A percentile compares a stretch with the other conserved stretches of the same genome.
Evolutionary conservation across 75 land plant species (phyloP).

Genomic region (Sequoia sempervirens): DNA sequence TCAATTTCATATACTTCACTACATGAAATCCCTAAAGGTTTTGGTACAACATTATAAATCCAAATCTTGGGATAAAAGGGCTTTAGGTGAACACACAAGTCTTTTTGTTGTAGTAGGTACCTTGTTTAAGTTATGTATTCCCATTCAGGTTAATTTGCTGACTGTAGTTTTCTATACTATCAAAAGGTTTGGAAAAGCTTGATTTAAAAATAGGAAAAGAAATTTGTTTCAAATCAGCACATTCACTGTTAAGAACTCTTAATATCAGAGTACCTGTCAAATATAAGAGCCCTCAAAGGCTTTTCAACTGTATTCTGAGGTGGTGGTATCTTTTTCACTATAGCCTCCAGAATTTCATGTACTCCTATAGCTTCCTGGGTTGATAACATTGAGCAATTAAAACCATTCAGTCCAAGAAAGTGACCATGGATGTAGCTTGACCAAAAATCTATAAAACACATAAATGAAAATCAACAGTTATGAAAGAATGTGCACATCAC

Average conservation of each 20-base stretch:
- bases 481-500: neutral
- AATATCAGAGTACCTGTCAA: slow-evolving; percentile 60
- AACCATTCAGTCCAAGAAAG: neutral
- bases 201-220: neutral
- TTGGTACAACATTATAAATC: neutral
- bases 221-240: neutral
- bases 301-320: slow-evolving; percentile 66
- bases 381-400: neutral
- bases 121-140: neutral
- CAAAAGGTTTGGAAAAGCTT: neutral
- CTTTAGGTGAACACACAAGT: neutral
- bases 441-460: neutral
- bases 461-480: neutral
- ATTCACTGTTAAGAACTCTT: neutral
- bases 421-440: neutral
- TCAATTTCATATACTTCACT: neutral
- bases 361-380: slow-evolving; percentile 90
- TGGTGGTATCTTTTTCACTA: slow-evolving; percentile 78
- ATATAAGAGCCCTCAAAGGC: slow-evolving; percentile 93
- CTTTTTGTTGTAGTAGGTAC: neutral
- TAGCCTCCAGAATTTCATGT: slow-evolving; percentile 76
- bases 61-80: neutral
- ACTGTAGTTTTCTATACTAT: neutral
- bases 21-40: neutral
- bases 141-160: neutral